A percentile compares a stretch with the other conserved stretches of the same genome.
Evolutionary conservation across 208 protist genomes (phyloP).

Genomic region (Leishmania mexicana): DNA sequence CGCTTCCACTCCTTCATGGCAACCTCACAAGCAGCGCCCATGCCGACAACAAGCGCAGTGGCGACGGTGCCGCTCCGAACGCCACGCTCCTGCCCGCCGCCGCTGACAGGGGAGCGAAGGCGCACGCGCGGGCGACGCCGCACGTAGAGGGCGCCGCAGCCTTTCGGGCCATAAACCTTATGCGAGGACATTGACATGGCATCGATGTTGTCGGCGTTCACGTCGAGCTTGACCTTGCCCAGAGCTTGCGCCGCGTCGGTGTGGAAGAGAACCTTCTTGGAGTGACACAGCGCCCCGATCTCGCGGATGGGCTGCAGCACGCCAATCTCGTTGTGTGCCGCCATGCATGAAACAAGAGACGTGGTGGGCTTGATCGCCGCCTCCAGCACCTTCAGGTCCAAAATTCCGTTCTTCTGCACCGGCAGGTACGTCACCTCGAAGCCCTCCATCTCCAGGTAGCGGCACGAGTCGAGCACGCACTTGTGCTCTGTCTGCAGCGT

Average conservation of each 20-base stretch:
- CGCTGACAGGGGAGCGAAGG: slow-evolving; percentile 97
- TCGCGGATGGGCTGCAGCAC: slow-evolving; percentile 97
- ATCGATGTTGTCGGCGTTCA: slow-evolving; percentile 97
- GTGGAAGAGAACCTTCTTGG: slow-evolving; percentile 98
- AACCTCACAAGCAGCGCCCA: slow-evolving; percentile 94
- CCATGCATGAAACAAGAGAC: slow-evolving; percentile 98
- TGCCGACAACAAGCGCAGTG: slow-evolving; percentile 92
- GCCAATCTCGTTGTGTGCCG: slow-evolving; percentile 99
- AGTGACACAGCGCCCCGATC: slow-evolving; percentile 96
- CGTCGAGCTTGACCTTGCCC: slow-evolving; percentile 98
- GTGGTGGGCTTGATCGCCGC: slow-evolving; percentile 95
- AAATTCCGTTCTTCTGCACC: slow-evolving; percentile 96
- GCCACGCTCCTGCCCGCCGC: slow-evolving; percentile 99
- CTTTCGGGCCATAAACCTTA: slow-evolving; percentile 99
- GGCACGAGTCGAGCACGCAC: slow-evolving; percentile 99
- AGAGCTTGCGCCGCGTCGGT: slow-evolving; percentile 97
- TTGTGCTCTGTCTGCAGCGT: slow-evolving; percentile 99
- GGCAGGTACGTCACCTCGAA: slow-evolving; percentile 98
- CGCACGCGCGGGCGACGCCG: slow-evolving; percentile 95
- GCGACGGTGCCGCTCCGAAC: slow-evolving; percentile 96
- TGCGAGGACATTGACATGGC: slow-evolving; percentile 98
- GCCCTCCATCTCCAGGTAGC: slow-evolving; percentile 95
- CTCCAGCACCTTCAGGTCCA: slow-evolving; percentile 94
- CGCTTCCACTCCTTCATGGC: slow-evolving; percentile 94
- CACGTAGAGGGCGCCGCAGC: slow-evolving; percentile 90